Percentiles rank a stretch among this genome's conserved stretches.
These are phyloP conservation scores for Lycium ferocissimum DNA, from an alignment of 257 asterid species.

Conservation along the genomic window DNA sequence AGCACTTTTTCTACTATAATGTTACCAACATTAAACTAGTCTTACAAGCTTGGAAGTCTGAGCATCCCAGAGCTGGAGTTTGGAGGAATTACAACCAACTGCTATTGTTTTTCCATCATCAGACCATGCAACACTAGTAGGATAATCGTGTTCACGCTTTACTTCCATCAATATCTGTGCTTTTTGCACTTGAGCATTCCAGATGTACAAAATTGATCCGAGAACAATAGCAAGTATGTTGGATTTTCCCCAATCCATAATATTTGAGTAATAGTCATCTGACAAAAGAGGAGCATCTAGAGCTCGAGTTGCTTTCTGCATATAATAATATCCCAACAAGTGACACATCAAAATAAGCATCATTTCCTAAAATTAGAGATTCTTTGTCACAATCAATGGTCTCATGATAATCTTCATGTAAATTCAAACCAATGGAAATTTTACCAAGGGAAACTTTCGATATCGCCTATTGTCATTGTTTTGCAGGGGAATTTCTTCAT, in stretches of 20 bases:
- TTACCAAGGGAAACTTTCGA: constrained; percentile 65
- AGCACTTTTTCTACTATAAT: not conserved
- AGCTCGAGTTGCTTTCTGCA: constrained; percentile 53
- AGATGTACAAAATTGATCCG: constrained; percentile 52
- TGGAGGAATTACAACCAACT: constrained; percentile 54
- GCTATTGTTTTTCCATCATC: constrained; percentile 59
- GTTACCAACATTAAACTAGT: not conserved
- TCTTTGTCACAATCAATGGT: not conserved
- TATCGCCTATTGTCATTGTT: constrained; percentile 34
- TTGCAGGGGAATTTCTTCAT: constrained; percentile 36
- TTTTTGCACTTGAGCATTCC: constrained; percentile 50
- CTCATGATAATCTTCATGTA: not conserved
- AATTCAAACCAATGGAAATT: not conserved
- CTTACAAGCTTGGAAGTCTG: constrained; percentile 68
- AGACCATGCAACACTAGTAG: constrained; percentile 78
- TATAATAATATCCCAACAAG: not conserved
- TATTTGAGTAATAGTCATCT: constrained; percentile 65
- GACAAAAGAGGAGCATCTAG: constrained; percentile 65
- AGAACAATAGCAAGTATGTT: constrained; percentile 68
- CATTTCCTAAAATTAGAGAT: no score
- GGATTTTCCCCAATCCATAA: constrained; percentile 78
- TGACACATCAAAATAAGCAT: not conserved
- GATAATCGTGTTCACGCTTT: constrained; percentile 43
- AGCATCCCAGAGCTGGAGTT: constrained; percentile 61
- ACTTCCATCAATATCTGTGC: constrained; percentile 40